Conservation (phyloP, 176 grass and related monocot genomes). For the Lolium perenne region DNA sequence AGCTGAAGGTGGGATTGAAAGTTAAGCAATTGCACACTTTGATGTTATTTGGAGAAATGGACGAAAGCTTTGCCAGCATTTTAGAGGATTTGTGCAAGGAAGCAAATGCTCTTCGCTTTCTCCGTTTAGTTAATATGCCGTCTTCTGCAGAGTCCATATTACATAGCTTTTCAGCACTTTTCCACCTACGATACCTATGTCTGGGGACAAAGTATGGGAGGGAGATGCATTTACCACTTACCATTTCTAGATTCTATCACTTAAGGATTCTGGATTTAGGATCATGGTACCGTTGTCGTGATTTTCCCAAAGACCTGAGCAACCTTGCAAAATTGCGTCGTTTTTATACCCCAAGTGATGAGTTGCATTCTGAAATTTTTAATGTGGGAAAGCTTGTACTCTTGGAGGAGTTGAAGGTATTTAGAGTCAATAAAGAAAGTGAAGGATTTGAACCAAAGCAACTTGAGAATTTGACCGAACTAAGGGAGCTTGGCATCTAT, state of each 20-base stretch:
- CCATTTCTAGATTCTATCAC: slow-evolving; percentile 29
- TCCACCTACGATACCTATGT: slow-evolving; percentile 24
- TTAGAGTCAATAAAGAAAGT: not conserved
- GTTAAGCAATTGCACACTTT: no score
- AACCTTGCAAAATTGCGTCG: not conserved
- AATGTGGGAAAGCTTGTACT: not conserved
- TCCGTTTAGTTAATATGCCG: not conserved
- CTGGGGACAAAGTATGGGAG: not conserved
- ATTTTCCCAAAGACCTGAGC: not conserved
- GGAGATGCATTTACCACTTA: not conserved
- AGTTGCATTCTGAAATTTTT: not conserved
- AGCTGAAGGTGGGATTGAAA: no score
- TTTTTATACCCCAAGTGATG: not conserved
- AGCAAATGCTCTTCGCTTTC: not conserved
- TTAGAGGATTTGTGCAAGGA: not conserved
- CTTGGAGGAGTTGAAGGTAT: not conserved
- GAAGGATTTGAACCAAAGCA: not conserved
- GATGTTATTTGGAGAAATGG: not conserved
- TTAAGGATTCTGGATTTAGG: not conserved
- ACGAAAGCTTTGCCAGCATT: not conserved
- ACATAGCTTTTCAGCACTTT: not conserved
- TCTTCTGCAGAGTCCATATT: not conserved
- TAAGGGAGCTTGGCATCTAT: not conserved
- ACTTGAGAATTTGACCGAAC: not conserved
- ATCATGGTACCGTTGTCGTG: not conserved